Evolutionary conservation across 108 stramenopile species (phyloP), one percentile per base, ranked within the genome.

Genomic region (Pseudonitzschia multistriata): DNA sequence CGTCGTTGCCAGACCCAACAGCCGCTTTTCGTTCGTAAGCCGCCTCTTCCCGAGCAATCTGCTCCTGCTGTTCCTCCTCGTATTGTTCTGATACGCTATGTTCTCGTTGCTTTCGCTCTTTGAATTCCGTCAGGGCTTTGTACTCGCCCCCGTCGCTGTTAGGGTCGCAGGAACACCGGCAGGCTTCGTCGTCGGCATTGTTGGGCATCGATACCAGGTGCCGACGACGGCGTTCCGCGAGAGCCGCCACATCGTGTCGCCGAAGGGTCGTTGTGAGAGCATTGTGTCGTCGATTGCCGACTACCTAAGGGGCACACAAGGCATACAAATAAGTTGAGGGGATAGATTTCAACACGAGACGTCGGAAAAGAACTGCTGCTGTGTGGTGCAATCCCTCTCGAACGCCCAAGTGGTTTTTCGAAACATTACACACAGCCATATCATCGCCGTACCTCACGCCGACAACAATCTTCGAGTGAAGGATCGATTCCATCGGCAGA

Each of bases 141-240:
- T 94, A 94, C 24, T 94, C 90, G 48, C 88, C 92, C 14, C 89
- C 92, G 71, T 94, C 92, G 11, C 62, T 73, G 37, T 85, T 85
- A 0, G 92, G 90, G 79, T 91, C 92, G 66, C 84, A 91, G 52
- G 83, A 89, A 62, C 92, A 94, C 24, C 90, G 85, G 75, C 92
- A 94, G 17, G 85, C 92, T 47, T 75, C 72, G 40, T 45, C 34
- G 28, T 45, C 2, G n/a, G 17, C 30, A 42, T 13, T 13, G 13
- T 25, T 8, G 24, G 42, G 39, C 63, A 64, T 47, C 42, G 74
- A 45, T 6, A 93, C 66, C 33, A 90, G 59, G 75, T 92, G 80
- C 10, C 80, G 74, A 7, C 89, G 83, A 37, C 74, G 81, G 45
- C 79, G 72, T 71, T 94, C 92, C n/a, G 83, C 86, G n/a, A 79